Percentiles rank a stretch among this genome's conserved stretches.
These are phyloP conservation scores for Blastomyces gilchristii DNA, from an alignment of 2,329 filamentous ascomycete genomes.

Conservation along the genomic window DNA sequence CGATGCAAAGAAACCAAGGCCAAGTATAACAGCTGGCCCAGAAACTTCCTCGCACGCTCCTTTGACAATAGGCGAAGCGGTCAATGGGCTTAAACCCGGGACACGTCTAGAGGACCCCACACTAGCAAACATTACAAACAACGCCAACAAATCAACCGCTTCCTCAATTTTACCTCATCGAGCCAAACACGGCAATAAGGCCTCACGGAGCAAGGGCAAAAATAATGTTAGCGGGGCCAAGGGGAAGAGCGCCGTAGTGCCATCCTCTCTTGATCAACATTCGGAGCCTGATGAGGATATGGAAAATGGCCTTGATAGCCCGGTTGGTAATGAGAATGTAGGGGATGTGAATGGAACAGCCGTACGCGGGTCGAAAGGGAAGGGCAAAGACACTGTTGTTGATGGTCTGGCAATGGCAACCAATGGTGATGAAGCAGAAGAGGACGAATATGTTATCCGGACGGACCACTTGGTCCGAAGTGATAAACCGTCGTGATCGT, in stretches of 20 bases:
- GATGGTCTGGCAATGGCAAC: conserved; percentile 16
- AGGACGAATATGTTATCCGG: conserved; percentile 31
- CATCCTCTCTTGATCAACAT: conserved; percentile 13
- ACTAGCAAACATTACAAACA: conserved; percentile 14
- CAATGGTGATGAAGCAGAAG: conserved; percentile 19
- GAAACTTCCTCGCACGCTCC: conserved; percentile 14
- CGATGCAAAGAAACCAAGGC: conserved; percentile 33
- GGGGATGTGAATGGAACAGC: conserved; percentile 1
- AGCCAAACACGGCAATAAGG: conserved; percentile 11
- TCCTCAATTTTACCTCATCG: background rate
- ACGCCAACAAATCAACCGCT: background rate
- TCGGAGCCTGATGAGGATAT: conserved; percentile 15
- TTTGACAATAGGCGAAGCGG: conserved; percentile 30
- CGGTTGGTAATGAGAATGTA: conserved; percentile 20
- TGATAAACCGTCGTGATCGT: background rate
- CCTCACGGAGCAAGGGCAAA: conserved; percentile 29
- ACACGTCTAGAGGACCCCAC: conserved; percentile 17
- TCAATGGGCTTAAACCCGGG: conserved; percentile 27
- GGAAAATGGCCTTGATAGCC: conserved; percentile 33
- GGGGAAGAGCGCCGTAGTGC: background rate
- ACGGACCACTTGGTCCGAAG: conserved; percentile 26
- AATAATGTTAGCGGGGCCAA: conserved; percentile 1
- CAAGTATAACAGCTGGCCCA: conserved; percentile 6
- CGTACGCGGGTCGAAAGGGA: conserved; percentile 24
- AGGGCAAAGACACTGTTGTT: conserved; percentile 26